A percentile compares a stretch with the other conserved stretches of the same genome.
Conservation (phyloP, 768 basidiomycete species). For the Trametes elegans region DNA sequence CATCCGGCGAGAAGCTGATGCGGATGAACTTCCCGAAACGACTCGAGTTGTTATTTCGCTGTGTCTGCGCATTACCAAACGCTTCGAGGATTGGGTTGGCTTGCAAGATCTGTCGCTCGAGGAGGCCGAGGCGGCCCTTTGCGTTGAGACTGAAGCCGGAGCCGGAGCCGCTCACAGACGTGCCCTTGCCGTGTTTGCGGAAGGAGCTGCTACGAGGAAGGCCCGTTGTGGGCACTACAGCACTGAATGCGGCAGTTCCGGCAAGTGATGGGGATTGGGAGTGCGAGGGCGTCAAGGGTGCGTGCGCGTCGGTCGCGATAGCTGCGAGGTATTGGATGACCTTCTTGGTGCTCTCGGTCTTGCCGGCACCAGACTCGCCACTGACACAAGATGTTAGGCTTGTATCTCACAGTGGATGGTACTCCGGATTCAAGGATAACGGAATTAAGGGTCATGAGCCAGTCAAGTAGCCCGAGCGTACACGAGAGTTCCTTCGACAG, state of each 20-base stretch:
- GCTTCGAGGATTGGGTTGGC: constrained; percentile 97
- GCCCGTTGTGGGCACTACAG: constrained; percentile 61
- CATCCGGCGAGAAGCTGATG: constrained; percentile 89
- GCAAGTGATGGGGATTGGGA: constrained; percentile 64
- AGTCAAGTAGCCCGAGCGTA: no score
- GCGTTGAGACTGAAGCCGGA: constrained; percentile 47
- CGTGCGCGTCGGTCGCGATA: constrained; percentile 82
- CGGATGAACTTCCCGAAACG: constrained; percentile 98
- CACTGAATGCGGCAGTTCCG: constrained; percentile 43
- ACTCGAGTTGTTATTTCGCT: constrained; percentile 97
- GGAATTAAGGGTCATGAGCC: no score
- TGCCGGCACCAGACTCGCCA: constrained; percentile 98
- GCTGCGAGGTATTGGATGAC: constrained; percentile 99
- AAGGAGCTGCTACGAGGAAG: constrained; percentile 67
- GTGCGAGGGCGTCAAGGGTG: constrained; percentile 53
- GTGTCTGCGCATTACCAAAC: constrained; percentile 98
- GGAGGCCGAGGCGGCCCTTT: constrained; percentile 77
- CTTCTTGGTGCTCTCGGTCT: constrained; percentile 99
- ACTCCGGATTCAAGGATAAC: no score
- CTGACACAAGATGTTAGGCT: constrained; percentile 40
- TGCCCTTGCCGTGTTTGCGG: constrained; percentile 47
- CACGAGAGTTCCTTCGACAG: no score
- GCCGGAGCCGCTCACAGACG: constrained; percentile 41
- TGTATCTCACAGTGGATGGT: background rate
- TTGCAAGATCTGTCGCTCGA: constrained; percentile 95